Conservation (phyloP, 2,329 filamentous ascomycete species). For the Penicillium italicum region DNA sequence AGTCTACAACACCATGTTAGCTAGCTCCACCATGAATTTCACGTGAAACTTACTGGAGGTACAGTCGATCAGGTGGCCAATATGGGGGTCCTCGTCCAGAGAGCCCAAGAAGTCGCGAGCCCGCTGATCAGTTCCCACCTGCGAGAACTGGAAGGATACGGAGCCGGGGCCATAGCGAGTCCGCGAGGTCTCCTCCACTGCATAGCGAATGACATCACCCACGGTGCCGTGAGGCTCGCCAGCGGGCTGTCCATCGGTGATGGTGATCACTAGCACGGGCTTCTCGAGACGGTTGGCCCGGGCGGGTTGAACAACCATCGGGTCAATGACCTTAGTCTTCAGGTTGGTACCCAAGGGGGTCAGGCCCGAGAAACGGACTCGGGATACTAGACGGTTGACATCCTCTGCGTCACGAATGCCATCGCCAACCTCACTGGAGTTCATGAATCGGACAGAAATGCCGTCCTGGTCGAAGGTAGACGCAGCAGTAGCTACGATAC, state of each 20-base stretch:
- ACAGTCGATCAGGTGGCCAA: conserved; percentile 63
- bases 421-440: conserved; percentile 53
- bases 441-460: conserved; percentile 68
- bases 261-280: conserved; percentile 62
- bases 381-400: conserved; percentile 55
- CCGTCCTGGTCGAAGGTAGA: conserved; percentile 68
- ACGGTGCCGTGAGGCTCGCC: conserved; percentile 58
- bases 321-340: conserved; percentile 61
- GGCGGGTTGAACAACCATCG: conserved; percentile 55
- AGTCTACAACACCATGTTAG: conserved; percentile 47
- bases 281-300: conserved; percentile 55
- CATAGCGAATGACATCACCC: conserved; percentile 55
- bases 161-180: conserved; percentile 55
- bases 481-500: conserved; percentile 60
- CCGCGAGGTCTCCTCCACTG: conserved; percentile 50
- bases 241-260: conserved; percentile 64
- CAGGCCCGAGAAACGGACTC: conserved; percentile 61
- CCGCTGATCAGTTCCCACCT: conserved; percentile 64
- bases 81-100: conserved; percentile 60
- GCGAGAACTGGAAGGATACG: conserved; percentile 65
- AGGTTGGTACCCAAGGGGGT: conserved; percentile 65
- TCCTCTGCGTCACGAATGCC: conserved; percentile 56
- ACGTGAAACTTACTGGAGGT: conserved; percentile 57
- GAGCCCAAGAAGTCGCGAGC: conserved; percentile 62
- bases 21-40: neutral